phyloP scores from a whole-genome alignment of 768 basidiomycete species.

The Tremella yokohamensis region DNA sequence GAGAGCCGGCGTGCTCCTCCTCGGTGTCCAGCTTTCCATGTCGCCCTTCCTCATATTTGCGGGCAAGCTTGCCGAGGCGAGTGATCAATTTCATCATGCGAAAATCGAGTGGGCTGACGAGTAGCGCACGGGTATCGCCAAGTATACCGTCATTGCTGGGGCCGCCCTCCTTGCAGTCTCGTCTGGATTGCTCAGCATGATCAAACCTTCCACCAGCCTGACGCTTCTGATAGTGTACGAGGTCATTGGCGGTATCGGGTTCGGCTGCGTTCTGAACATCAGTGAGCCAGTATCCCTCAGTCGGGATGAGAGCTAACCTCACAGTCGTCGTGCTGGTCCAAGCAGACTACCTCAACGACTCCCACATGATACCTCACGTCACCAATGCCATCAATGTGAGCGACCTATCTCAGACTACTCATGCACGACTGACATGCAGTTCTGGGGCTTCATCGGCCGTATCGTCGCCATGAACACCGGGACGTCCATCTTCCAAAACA shows the following conservation, averaged over 20 bases:
- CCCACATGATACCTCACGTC: constrained; percentile 16
- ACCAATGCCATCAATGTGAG: constrained; percentile 14
- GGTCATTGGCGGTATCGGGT: constrained; percentile 29
- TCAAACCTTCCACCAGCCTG: constrained; percentile 13
- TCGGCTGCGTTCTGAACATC: constrained; percentile 31
- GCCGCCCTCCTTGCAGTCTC: constrained; percentile 16
- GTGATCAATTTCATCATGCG: background rate
- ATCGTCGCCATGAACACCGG: constrained; percentile 33
- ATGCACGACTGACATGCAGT: constrained; percentile 1
- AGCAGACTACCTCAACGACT: constrained; percentile 20
- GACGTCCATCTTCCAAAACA: constrained; percentile 41
- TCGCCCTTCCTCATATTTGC: constrained; percentile 19
- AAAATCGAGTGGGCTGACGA: background rate
- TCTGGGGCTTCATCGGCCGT: constrained; percentile 28
- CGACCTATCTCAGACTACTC: too few relatives aligned
- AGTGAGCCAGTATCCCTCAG: constrained; percentile 8
- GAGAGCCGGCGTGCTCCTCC: constrained; percentile 20
- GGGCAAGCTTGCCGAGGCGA: constrained; percentile 23
- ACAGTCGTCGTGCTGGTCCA: constrained; percentile 24
- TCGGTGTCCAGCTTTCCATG: constrained; percentile 26
- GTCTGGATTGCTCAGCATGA: constrained; percentile 27
- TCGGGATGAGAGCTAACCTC: background rate
- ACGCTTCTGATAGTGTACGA: constrained; percentile 27
- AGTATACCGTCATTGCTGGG: constrained; percentile 23
- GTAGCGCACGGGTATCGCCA: constrained; percentile 28